Evolutionary conservation across 164 flowering plant genomes (phyloP), one percentile per base, ranked within the genome.

Genomic region (Taxillus chinensis): DNA sequence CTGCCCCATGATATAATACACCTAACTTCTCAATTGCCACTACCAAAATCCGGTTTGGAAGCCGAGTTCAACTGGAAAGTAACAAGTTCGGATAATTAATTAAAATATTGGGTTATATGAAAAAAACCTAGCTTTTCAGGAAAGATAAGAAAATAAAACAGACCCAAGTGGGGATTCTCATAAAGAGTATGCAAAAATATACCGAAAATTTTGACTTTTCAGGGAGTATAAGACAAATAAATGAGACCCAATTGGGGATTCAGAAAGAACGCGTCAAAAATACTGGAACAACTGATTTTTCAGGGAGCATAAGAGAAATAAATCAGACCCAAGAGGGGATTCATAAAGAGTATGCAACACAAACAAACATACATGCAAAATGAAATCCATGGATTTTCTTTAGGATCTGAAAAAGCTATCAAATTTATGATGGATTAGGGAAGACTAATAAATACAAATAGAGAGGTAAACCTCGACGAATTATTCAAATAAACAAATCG

Each of bases 1-100:
- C 43, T 48, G 5, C 37, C 83, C 83, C 83, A 77, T 76, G n/a
- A 39, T 48, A 45, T 41, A 5, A 41, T 3, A 39, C 40, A n/a
- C 9, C 39, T 54, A 7, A 62, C 66, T 45, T 62, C 10, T 52
- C 57, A 67, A 27, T 7, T 45, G 1, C 15, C 5, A 53, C 40
- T 8, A 5, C 11, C 40, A 63, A 57, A 17, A 48, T 46, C 14
- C 58, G 16, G 57, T 45, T 41, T 50, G 39, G 46, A 13, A 4
- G 52, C 52, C 13, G 52, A 11, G 10, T 54, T 17, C 4, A 6
- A 3, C 27, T 5, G 57, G 39, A 17, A 17, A 15, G 3, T 4
- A 40, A 45, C 49, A 57, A 48, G 7, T 40, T 40, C 40, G 8
- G 38, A 43, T 49, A 53, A 57, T 38, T 59, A 49, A 67, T 46